Base-by-base conservation (phyloP, 176 grass and related monocot genomes). In the Phoenix roebelenii region DNA sequence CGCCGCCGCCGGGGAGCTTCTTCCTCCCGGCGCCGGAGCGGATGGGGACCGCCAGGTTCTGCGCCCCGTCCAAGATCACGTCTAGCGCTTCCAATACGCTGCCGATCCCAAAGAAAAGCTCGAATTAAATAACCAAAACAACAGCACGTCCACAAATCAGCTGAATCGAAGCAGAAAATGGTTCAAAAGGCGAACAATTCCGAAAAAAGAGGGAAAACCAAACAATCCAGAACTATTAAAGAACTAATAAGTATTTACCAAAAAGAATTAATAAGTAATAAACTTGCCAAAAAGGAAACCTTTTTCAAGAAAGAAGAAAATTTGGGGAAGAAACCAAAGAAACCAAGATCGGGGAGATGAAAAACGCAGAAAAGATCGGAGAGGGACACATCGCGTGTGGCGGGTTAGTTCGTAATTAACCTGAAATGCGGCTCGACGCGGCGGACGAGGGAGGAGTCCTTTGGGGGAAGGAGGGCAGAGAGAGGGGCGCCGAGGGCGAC, bases 41-140 rank as follows among this genome's bases (percentile, higher is more conserved):
- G 65, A 87, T 67, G 0, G 90, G 90, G 3, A 89, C 90, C 16
- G 78, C 70, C 54, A 95, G 61, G 57, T 44, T 53, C 16, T 76
- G 73, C 58, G 79, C 82, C 49, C 90, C 85, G 23, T 75, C 76
- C 23, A 95, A 16, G 60, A 95, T 54, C 9, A 61, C 82, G 60
- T 94, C 84, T 18, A 94, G 71, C 15, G 84, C 81, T 62, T 77
- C 75, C 35, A 89, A 29, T 52, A 95, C 71, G 23, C 85, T 85
- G 78, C 1, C 18, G 9, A 74, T 25, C 24, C 68, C 18, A 25
- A 16, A 22, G 53, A 49, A 66, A 67, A 51, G 52, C 18, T 64
- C 15, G 5, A 57, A 35, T 57, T 7, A 61, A 59, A 26, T 15
- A 5, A 16, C 18, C 6, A 39, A 24, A 22, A 72, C 68, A 55